Evolutionary conservation across 2,329 filamentous ascomycete species (phyloP).

Genomic region (Fusarium sp.): DNA sequence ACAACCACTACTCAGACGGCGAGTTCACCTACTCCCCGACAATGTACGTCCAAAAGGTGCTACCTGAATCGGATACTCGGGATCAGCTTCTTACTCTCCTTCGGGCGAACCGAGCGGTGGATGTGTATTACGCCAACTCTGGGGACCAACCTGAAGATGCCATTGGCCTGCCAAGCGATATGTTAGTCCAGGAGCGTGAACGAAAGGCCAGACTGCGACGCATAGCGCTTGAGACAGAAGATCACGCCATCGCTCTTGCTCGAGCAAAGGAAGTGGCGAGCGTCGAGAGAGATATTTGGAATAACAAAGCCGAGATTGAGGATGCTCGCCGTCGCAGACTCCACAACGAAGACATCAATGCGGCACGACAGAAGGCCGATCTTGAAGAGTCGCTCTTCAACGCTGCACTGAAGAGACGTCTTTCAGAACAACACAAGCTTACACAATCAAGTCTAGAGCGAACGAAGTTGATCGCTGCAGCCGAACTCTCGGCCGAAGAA

Average conservation of each 20-base stretch:
- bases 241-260: conserved; percentile 61
- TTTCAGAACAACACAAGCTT: conserved; percentile 61
- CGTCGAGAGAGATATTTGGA: conserved; percentile 63
- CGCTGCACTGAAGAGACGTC: conserved; percentile 49
- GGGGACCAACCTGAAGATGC: conserved; percentile 66
- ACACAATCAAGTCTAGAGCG: conserved; percentile 60
- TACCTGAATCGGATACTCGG: conserved; percentile 55
- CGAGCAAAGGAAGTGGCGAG: conserved; percentile 64
- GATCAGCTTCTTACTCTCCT: conserved; percentile 61
- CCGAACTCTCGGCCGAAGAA: conserved; percentile 60
- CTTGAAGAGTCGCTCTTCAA: conserved; percentile 58
- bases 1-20: conserved; percentile 65
- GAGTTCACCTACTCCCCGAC: conserved; percentile 72
- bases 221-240: conserved; percentile 59
- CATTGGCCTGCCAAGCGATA: conserved; percentile 62
- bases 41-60: conserved; percentile 67
- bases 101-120: conserved; percentile 62
- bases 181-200: conserved; percentile 62
- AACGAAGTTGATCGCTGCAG: conserved; percentile 58
- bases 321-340: conserved; percentile 61
- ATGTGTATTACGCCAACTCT: conserved; percentile 66
- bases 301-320: conserved; percentile 63
- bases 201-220: conserved; percentile 61
- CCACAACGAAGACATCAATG: conserved; percentile 59
- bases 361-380: conserved; percentile 58